A percentile compares a stretch with the other conserved stretches of the same genome.
These are phyloP conservation scores for Vitellaria paradoxa DNA, from an alignment of 179 eudicot species.

Conservation along the genomic window DNA sequence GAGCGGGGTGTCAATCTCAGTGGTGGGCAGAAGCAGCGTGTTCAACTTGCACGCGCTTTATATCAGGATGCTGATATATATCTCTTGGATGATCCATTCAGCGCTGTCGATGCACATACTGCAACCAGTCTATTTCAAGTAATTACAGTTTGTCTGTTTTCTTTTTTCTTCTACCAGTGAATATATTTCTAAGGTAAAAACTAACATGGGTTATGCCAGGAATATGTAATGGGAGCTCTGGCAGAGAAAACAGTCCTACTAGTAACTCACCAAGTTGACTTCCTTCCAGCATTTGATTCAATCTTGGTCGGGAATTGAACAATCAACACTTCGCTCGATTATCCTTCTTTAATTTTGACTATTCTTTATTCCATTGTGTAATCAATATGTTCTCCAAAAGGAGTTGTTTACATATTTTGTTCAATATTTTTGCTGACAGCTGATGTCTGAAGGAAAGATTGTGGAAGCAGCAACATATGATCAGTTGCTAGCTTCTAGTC, in stretches of 20 bases:
- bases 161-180: neutral
- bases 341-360: neutral
- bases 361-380: neutral
- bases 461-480: conserved; percentile 30
- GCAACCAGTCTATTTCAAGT: conserved; percentile 58
- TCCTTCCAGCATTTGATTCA: conserved; percentile 50
- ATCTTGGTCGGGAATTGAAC: conserved; percentile 32
- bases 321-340: no score
- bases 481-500: conserved; percentile 33
- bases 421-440: conserved; percentile 20
- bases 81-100: conserved; percentile 68
- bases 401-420: neutral
- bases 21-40: conserved; percentile 71
- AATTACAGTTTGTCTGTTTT: neutral
- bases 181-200: neutral
- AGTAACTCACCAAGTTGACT: conserved; percentile 71
- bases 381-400: no score
- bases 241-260: conserved; percentile 46
- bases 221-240: conserved; percentile 56
- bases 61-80: conserved; percentile 67
- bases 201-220: conserved; percentile 24
- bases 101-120: conserved; percentile 72
- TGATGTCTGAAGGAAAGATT: conserved; percentile 47
- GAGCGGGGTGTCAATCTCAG: conserved; percentile 82
- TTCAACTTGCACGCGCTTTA: conserved; percentile 76